These are phyloP conservation scores for Porogramme epimiltina DNA, from an alignment of 1,284 basidiomycete species.

Conservation along the genomic window DNA sequence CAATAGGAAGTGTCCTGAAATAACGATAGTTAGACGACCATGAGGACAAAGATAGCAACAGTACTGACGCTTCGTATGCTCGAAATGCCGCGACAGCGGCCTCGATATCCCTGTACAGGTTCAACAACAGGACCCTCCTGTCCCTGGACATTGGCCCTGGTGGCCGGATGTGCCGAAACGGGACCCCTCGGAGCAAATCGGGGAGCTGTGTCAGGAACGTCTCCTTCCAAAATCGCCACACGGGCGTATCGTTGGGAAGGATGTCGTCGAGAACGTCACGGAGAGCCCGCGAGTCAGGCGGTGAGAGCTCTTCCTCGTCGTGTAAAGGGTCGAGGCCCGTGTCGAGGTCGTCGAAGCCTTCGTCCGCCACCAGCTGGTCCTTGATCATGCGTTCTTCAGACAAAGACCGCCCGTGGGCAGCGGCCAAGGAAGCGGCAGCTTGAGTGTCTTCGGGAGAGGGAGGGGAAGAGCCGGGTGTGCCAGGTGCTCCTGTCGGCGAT, in stretches of 20 bases:
- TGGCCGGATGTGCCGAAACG: not conserved
- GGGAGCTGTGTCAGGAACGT: conserved; percentile 4
- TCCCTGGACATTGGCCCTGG: not conserved
- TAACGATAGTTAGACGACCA: not conserved
- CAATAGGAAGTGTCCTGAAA: too few species aligned
- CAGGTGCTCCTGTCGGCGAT: not conserved
- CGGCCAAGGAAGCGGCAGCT: not conserved
- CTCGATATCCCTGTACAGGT: not conserved
- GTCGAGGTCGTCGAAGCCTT: not conserved
- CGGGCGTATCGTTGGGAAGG: conserved; percentile 17
- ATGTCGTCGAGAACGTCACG: conserved; percentile 13
- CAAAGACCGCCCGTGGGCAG: not conserved
- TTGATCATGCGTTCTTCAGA: not conserved
- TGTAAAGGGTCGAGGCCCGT: not conserved
- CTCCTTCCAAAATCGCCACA: conserved; percentile 13
- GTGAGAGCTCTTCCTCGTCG: not conserved
- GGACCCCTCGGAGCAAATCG: not conserved
- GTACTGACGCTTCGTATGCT: not conserved
- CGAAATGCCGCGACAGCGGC: not conserved
- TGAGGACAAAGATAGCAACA: not conserved
- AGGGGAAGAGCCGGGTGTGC: not conserved
- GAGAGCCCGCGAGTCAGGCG: not conserved
- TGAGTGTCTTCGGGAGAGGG: too few species aligned
- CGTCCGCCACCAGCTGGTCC: not conserved
- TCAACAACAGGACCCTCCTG: not conserved